Base-by-base conservation (phyloP, 1,284 basidiomycete species). In the Peniophora sp. region DNA sequence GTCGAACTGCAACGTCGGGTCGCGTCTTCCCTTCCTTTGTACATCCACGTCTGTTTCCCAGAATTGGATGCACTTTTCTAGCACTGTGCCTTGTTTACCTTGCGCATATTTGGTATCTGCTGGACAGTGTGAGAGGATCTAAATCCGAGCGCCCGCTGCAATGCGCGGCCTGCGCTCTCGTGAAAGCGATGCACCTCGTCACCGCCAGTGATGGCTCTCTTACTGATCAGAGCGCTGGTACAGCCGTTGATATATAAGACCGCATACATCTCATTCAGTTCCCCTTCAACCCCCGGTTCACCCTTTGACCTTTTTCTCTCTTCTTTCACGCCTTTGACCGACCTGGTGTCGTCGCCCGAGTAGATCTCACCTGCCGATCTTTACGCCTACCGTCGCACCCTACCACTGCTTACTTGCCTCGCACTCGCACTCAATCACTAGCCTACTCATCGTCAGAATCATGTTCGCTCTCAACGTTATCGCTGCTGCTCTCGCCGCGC, bases 321-420 rank as follows among this genome's bases (percentile, higher is more conserved):
- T 16, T 41, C n/a, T 20, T n/a, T 8, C 19, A 16, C 19, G 10
- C 19, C 38, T 41, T 41, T 41, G 19, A 17, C 19, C 38, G 38
- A 41, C 43, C 52, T 47, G 17, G 44, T 45, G 44, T 45, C 44
- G 44, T 41, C 19, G 38, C 38, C 27, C 19, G 38, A 41, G 38
- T 41, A 17, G 38, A 41, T 41, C 38, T 41, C 38, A 20, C 38
- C 16, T 17, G 38, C 38, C 38, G 38, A 41, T 41, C 38, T 41
- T 41, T n/a, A 41, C 38, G 38, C 38, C 16, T 41, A n/a, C 19
- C 38, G 19, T 41, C 38, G 38, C n/a, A n/a, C 38, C 38, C n/a
- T 36, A 41, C 19, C n/a, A 41, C 38, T 20, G 38, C 38, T 41
- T 36, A 10, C 10, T n/a, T 10, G n/a, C 34, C n/a, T n/a, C n/a